These are phyloP conservation scores for Claviceps pazoutovae DNA, from an alignment of 2,329 filamentous ascomycete species.

Conservation along the genomic window DNA sequence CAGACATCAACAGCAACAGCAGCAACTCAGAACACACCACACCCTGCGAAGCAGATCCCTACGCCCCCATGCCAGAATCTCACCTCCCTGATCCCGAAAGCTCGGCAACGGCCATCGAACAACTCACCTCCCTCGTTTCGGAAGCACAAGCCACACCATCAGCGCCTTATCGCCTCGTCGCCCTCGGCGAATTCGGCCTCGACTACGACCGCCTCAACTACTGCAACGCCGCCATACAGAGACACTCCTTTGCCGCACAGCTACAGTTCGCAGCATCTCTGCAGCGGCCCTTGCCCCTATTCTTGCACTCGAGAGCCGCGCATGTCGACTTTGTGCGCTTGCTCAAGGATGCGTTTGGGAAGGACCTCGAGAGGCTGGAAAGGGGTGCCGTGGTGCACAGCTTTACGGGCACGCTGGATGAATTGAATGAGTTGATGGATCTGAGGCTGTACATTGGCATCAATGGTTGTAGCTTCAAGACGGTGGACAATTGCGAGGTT, in stretches of 20 bases:
- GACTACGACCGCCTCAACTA: slow-evolving; percentile 89
- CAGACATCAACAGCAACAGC: slow-evolving; percentile 31
- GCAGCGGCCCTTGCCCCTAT: slow-evolving; percentile 69
- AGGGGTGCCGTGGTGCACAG: slow-evolving; percentile 80
- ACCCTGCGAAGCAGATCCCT: slow-evolving; percentile 39
- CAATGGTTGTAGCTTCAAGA: slow-evolving; percentile 95
- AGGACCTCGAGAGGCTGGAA: slow-evolving; percentile 50
- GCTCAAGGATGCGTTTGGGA: slow-evolving; percentile 43
- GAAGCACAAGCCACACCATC: slow-evolving; percentile 35
- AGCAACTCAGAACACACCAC: slow-evolving; percentile 26
- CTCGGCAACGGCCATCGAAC: slow-evolving; percentile 36
- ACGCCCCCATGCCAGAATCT: slow-evolving; percentile 34
- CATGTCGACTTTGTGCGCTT: slow-evolving; percentile 70
- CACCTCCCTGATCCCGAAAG: slow-evolving; percentile 28
- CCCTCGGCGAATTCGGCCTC: slow-evolving; percentile 89
- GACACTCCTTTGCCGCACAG: slow-evolving; percentile 75
- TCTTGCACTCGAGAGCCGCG: slow-evolving; percentile 82
- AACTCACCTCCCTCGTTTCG: slow-evolving; percentile 51
- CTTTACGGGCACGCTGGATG: slow-evolving; percentile 78
- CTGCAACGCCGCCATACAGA: slow-evolving; percentile 63
- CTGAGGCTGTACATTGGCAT: slow-evolving; percentile 84
- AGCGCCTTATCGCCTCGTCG: slow-evolving; percentile 37
- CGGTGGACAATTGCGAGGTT: slow-evolving; percentile 74
- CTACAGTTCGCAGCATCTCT: slow-evolving; percentile 58
- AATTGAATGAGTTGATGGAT: slow-evolving; percentile 68